Conservation (phyloP, 257 asterid species). For the Solanum chiquidenum region DNA sequence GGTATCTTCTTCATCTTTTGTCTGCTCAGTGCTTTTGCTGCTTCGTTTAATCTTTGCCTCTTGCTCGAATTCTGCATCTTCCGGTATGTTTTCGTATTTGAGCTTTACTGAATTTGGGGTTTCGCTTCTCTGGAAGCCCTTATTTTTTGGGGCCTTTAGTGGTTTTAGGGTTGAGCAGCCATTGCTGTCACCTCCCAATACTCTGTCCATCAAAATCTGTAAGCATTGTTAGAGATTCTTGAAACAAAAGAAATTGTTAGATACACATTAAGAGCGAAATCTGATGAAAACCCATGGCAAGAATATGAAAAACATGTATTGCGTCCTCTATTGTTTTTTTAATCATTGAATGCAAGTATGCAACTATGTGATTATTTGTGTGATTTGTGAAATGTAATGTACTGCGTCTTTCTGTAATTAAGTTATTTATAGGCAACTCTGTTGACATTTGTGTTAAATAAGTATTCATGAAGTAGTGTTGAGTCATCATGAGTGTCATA, state of each 20-base stretch:
- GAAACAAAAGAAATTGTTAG: background rate
- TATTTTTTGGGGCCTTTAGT: background rate
- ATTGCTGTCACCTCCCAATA: background rate
- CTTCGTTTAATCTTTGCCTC: background rate
- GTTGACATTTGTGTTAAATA: background rate
- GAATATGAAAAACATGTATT: background rate
- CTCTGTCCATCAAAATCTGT: background rate
- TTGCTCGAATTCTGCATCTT: background rate
- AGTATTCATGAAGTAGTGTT: background rate
- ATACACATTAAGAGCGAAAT: background rate
- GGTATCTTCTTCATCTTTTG: background rate
- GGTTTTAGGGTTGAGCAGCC: background rate
- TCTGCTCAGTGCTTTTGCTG: background rate
- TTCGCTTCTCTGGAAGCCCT: background rate
- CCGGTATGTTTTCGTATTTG: background rate
- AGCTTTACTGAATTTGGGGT: background rate
- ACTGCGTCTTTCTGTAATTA: background rate
- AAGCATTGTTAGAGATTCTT: background rate
- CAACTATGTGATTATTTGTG: background rate
- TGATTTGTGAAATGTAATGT: background rate
- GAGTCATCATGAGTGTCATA: background rate
- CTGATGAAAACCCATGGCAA: background rate
- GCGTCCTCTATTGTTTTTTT: background rate
- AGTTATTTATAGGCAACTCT: background rate
- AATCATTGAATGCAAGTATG: background rate